Base-by-base conservation (phyloP, 139 green algal genomes). In the Mychonastes homosphaera region DNA sequence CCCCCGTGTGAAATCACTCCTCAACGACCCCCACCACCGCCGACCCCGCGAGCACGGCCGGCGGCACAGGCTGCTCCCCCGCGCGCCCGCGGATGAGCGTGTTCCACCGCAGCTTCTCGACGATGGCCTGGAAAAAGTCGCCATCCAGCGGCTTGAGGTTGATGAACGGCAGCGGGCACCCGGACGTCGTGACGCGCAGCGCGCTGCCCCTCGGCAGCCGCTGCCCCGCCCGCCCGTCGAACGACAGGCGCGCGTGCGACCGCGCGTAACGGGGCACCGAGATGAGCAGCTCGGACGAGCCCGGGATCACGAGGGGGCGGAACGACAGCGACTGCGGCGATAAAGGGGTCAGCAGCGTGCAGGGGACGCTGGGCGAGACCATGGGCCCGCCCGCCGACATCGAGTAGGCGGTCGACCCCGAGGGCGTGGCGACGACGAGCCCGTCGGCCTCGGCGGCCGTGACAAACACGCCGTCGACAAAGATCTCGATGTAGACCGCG, bases 401-500 rank as follows among this genome's bases (percentile, higher is more conserved):
- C 63, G 47, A 78, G 76, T 96, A 96, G 4, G 86, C 88, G 3
- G 88, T 96, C 13, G 72, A 86, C 44, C 87, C 85, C 13, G 73
- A 86, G 26, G 88, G 87, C 5, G 87, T 94, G 29, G 81, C 72
- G 26, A 94, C 86, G 73, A 95, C 91, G 43, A 95, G 75, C 4
- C 82, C 84, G 51, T 95, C 87, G 0, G 82, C 83, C 69, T 90
- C 72, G 27, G 71, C 59, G 30, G 18, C 90, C 23, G 84, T 94
- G 32, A 93, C 71, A 64, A 86, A 86, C 35, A 60, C 45, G 49
- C 81, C 82, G 56, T 96, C 88, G 10, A 92, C 62, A 43, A 83
- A 92, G 46, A 79, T 56, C 58, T 95, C 85, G 9, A 95, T 60
- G 33, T 75, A 62, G 44, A 87, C 71, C 34, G 87, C 76, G 27